Evolutionary conservation across 768 basidiomycete species (phyloP), one percentile per base, ranked within the genome.

Genomic region (Serendipita sp.): DNA sequence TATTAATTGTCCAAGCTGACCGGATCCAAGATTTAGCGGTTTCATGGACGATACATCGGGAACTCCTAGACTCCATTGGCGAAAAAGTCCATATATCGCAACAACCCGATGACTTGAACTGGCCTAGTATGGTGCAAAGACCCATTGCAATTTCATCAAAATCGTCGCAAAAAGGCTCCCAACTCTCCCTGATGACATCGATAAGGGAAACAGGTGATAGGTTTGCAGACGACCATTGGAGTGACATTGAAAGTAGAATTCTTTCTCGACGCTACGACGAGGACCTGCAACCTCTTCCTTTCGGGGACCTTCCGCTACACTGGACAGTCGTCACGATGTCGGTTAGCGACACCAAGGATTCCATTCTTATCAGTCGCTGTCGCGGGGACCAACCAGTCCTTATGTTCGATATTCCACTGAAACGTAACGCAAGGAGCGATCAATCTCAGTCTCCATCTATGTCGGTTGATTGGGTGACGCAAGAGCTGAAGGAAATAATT

Each of bases 311-410:
- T 1, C 93, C 95, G 0, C 64, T 70, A 1, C 81, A 85, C 66
- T 98, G 95, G 94, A 86, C 85, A 3, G 80, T 91, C 23, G 76
- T 96, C 65, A 89, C 86, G 67, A 83, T 98, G 68, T 88, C 80
- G 70, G 79, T 97, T 64, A 86, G 90, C 0, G 83, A 88, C 1
- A 91, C 96, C 70, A 85, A 84, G 67, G 85, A 82, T 67, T 87
- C 88, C 4, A 78, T 98, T 71, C 86, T 97, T 67, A 74, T 96
- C 51, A 85, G 89, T 2, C 85, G 94, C 15, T 86, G 91, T 69
- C 81, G 86, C 28, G 78, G 81, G 1, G 78, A 77, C 0, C 73
- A 74, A 15, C 74, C 80, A 3, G 88, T 92, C 0, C 76, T 97
- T 30, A 78, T 97, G 11, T 92, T 98, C 73, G 90, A 89, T 67